phyloP scores from a whole-genome alignment of 129 eudicot species.

The Pittosporum tobira region DNA sequence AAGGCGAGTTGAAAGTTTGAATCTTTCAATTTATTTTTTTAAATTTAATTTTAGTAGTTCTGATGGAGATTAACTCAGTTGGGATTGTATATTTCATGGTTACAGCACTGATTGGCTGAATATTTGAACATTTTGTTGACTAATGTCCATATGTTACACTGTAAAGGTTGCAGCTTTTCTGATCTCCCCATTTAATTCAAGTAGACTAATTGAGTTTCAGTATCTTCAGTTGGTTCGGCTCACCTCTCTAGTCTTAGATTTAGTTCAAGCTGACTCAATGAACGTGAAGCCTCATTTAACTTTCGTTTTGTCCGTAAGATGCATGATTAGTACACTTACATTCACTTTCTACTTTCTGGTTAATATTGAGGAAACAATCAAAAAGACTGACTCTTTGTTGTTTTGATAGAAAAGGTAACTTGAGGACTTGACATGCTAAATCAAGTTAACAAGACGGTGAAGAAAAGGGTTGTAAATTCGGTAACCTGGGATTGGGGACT shows the following conservation, averaged over 20 bases:
- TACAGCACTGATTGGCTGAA: not conserved
- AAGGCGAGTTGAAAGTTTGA: constrained; percentile 7
- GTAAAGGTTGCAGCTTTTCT: not conserved
- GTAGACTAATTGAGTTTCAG: constrained; percentile 2
- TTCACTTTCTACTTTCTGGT: too few species aligned
- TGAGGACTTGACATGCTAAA: not conserved
- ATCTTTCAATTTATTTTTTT: constrained; percentile 3
- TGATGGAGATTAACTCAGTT: not conserved
- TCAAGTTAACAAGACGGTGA: constrained; percentile 1
- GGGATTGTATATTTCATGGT: not conserved
- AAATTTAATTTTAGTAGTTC: not conserved
- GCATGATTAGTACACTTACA: too few species aligned
- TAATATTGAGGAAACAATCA: too few species aligned
- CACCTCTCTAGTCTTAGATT: not conserved
- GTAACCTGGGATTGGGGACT: not conserved
- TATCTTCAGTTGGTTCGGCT: not conserved
- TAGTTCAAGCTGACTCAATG: not conserved
- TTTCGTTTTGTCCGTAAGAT: not conserved
- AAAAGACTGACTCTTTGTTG: not conserved
- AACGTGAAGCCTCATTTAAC: not conserved
- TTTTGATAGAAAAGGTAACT: not conserved
- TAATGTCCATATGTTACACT: not conserved
- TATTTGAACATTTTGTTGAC: not conserved
- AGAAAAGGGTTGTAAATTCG: not conserved
- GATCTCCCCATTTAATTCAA: not conserved